Conservation (phyloP, 164 flowering plant species). For the Euptelea pleiosperma region DNA sequence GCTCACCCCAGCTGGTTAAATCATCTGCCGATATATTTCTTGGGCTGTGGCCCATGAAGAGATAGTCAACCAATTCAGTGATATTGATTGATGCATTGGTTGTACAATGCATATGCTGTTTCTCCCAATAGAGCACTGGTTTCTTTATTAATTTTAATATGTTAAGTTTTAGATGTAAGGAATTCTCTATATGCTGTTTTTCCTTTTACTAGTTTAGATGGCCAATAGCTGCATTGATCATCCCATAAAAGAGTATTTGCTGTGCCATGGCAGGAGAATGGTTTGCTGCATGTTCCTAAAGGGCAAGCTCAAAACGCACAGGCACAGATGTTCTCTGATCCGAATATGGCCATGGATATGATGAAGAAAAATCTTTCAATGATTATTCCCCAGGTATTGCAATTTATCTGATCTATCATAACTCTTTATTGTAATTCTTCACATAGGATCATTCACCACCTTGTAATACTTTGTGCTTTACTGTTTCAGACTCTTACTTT, state of each 20-base stretch:
- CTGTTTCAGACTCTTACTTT: slow-evolving; percentile 86
- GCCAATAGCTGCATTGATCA: not conserved
- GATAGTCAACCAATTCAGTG: no score
- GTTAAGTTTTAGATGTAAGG: no score
- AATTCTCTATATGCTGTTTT: no score
- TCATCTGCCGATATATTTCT: no score
- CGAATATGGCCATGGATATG: slow-evolving; percentile 99
- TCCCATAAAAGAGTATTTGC: not conserved
- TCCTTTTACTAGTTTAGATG: not conserved
- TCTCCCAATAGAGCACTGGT: no score
- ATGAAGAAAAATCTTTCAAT: slow-evolving; percentile 99
- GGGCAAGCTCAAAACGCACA: slow-evolving; percentile 87
- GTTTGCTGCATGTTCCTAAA: slow-evolving; percentile 80
- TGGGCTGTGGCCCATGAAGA: no score
- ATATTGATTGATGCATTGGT: no score
- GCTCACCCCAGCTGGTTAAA: no score
- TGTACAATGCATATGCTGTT: no score
- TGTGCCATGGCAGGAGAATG: slow-evolving; percentile 70
- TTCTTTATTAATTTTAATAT: no score
- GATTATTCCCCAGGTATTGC: slow-evolving; percentile 90
- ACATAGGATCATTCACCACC: slow-evolving; percentile 1
- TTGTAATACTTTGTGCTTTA: not conserved
- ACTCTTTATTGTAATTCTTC: not conserved
- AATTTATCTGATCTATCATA: not conserved
- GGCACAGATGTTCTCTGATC: slow-evolving; percentile 98